Percentiles rank a stretch among this genome's conserved stretches.
These are phyloP conservation scores for Wickerhamiella sergipiensis DNA, from an alignment of 805 yeast species.

Conservation along the genomic window DNA sequence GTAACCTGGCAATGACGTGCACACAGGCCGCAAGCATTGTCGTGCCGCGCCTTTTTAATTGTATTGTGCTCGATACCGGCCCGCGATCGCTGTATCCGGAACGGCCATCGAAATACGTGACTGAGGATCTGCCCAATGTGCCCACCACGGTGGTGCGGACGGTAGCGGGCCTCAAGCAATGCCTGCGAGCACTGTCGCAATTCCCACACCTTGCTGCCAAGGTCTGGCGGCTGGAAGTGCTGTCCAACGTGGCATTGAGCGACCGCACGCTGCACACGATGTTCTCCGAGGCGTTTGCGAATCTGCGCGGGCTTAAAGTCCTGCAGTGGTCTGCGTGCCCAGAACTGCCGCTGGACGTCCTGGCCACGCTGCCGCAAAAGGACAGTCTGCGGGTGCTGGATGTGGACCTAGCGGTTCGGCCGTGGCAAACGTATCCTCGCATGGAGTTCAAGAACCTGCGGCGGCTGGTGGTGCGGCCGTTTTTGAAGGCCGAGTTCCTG, in stretches of 20 bases:
- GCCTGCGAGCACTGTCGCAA: constrained; percentile 17
- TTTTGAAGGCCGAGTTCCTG: constrained; percentile 11
- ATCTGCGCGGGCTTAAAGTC: constrained; percentile 13
- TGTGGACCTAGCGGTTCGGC: constrained; percentile 15
- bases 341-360: constrained; percentile 19
- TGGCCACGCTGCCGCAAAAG: constrained; percentile 13
- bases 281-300: constrained; percentile 13
- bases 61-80: constrained; percentile 21
- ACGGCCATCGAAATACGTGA: constrained; percentile 4
- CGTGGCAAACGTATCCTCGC: constrained; percentile 10
- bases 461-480: constrained; percentile 18
- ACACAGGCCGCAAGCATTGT: constrained; percentile 15
- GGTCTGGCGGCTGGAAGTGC: constrained; percentile 14
- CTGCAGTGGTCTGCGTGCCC: constrained; percentile 26
- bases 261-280: constrained; percentile 17
- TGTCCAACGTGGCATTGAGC: constrained; percentile 18
- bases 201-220: constrained; percentile 7
- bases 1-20: constrained; percentile 20
- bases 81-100: constrained; percentile 18
- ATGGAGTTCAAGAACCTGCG: constrained; percentile 13
- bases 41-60: constrained; percentile 18
- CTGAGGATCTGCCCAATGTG: not conserved
- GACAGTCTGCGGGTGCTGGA: constrained; percentile 8
- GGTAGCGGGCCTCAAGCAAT: constrained; percentile 21
- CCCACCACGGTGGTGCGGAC: constrained; percentile 21